Conservation (phyloP, 1,284 basidiomycete species). For the Irpex sp. region DNA sequence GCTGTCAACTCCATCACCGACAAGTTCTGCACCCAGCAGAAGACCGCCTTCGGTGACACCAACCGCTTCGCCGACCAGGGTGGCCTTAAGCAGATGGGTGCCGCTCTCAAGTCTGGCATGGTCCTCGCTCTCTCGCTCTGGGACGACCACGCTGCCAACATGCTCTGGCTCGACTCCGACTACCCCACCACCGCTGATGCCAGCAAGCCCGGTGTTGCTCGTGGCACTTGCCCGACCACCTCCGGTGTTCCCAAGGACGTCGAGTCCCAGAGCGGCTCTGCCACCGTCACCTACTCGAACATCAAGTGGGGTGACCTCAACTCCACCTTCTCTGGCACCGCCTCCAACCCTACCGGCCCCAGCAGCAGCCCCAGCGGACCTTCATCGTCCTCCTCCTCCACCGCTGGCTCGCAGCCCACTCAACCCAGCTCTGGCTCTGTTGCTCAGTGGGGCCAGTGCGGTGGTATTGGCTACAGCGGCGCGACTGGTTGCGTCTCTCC, state of each 20-base stretch:
- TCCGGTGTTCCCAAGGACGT: slow-evolving; percentile 45
- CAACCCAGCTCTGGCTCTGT: slow-evolving; percentile 5
- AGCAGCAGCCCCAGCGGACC: background rate
- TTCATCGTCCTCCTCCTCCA: slow-evolving; percentile 2
- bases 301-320: slow-evolving; percentile 53
- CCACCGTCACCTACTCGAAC: slow-evolving; percentile 52
- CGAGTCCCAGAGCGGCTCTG: slow-evolving; percentile 36
- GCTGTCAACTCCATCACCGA: slow-evolving; percentile 35
- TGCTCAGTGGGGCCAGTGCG: slow-evolving; percentile 17
- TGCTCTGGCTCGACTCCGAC: slow-evolving; percentile 60
- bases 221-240: slow-evolving; percentile 48
- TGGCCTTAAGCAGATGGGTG: slow-evolving; percentile 39
- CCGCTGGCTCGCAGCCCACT: slow-evolving; percentile 3
- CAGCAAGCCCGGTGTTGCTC: slow-evolving; percentile 43
- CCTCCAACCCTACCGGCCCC: background rate
- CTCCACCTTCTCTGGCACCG: slow-evolving; percentile 35
- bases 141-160: slow-evolving; percentile 53
- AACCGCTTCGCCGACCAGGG: slow-evolving; percentile 32
- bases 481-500: slow-evolving; percentile 12
- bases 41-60: slow-evolving; percentile 34
- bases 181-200: slow-evolving; percentile 44
- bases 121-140: slow-evolving; percentile 53
- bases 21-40: slow-evolving; percentile 35
- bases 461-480: slow-evolving; percentile 17
- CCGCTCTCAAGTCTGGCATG: slow-evolving; percentile 43